Conservation (phyloP, 2,329 filamentous ascomycete species). For the Penicillium oxalicum region DNA sequence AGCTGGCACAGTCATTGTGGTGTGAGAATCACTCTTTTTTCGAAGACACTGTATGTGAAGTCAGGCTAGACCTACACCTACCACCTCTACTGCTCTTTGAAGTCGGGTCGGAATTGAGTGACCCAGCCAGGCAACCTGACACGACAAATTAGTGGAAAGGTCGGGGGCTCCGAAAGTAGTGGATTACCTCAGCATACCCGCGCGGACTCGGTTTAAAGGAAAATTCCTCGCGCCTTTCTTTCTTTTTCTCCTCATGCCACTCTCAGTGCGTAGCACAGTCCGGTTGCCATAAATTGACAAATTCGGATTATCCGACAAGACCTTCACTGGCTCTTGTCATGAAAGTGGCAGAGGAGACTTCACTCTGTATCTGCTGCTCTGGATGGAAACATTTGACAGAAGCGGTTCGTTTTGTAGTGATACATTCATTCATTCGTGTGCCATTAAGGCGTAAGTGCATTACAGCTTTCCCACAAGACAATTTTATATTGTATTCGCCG, state of each 20-base stretch:
- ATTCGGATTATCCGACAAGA: slow-evolving; percentile 22
- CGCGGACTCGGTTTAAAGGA: slow-evolving; percentile 13
- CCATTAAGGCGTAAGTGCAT: slow-evolving; percentile 7
- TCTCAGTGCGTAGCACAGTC: slow-evolving; percentile 38
- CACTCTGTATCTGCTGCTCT: slow-evolving; percentile 86
- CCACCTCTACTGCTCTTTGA: too few species aligned
- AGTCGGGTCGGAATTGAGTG: too few species aligned
- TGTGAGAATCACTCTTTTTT: too few species aligned
- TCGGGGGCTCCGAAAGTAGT: too few species aligned
- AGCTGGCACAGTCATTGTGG: too few species aligned
- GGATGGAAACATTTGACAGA: slow-evolving; percentile 65
- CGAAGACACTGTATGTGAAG: too few species aligned
- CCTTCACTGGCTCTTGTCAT: slow-evolving; percentile 38
- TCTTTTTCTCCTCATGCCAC: slow-evolving; percentile 31
- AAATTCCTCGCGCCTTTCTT: slow-evolving; percentile 12
- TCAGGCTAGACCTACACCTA: too few species aligned
- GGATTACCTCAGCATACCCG: slow-evolving; percentile 1
- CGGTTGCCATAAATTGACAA: slow-evolving; percentile 30
- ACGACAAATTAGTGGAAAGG: too few species aligned
- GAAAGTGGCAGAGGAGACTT: slow-evolving; percentile 59
- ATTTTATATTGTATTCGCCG: too few species aligned
- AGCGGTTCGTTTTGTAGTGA: slow-evolving; percentile 73
- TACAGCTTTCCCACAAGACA: too few species aligned
- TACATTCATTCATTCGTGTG: slow-evolving; percentile 48
- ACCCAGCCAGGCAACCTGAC: too few species aligned